Evolutionary conservation across 495 filamentous ascomycete genomes (phyloP).

Genomic region (Neurospora sp.): DNA sequence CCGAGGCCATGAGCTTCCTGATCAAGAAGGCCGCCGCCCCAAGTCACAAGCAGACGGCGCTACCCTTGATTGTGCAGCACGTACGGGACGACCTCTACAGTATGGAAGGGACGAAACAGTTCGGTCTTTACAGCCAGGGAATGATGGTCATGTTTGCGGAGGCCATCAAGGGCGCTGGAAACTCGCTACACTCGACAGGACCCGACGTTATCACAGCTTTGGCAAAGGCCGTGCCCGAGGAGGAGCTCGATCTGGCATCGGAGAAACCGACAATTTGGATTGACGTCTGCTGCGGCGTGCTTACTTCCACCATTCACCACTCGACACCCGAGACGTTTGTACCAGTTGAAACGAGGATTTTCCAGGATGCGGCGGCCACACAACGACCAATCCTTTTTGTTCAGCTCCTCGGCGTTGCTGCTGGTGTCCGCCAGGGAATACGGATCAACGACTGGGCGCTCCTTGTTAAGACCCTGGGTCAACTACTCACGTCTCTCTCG

Average conservation of each 20-base stretch:
- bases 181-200: slow-evolving; percentile 71
- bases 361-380: slow-evolving; percentile 30
- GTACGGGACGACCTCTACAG: slow-evolving; percentile 56
- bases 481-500: slow-evolving; percentile 39
- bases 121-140: slow-evolving; percentile 64
- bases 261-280: slow-evolving; percentile 32
- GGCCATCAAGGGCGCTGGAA: slow-evolving; percentile 72
- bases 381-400: slow-evolving; percentile 41
- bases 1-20: slow-evolving; percentile 89
- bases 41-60: slow-evolving; percentile 60
- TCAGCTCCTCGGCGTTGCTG: slow-evolving; percentile 54
- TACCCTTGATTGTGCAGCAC: slow-evolving; percentile 58
- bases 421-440: slow-evolving; percentile 65
- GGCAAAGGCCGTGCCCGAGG: slow-evolving; percentile 38
- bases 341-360: slow-evolving; percentile 46
- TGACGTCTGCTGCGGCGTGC: slow-evolving; percentile 60
- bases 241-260: slow-evolving; percentile 34
- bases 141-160: slow-evolving; percentile 85
- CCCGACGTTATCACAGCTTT: slow-evolving; percentile 57
- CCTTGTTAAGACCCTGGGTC: slow-evolving; percentile 47
- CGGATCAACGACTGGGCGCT: slow-evolving; percentile 64
- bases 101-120: slow-evolving; percentile 37
- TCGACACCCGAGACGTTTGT: slow-evolving; percentile 58
- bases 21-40: slow-evolving; percentile 74
- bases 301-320: slow-evolving; percentile 74